Conservation (phyloP, 441 rosid genomes). For the Mallotus repandus region DNA sequence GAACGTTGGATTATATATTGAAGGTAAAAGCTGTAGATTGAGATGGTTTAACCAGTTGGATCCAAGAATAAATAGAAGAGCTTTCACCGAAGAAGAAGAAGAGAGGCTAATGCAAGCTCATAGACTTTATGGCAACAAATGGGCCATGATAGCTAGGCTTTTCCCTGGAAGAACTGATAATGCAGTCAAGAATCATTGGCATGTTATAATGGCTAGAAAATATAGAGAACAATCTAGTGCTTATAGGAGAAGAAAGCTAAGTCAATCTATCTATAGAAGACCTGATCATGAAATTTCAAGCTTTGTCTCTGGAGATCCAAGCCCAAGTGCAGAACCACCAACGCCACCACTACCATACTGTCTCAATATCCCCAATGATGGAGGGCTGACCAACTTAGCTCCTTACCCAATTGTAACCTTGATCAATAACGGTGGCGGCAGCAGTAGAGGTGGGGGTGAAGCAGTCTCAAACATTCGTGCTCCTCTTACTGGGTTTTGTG, state of each 20-base stretch:
- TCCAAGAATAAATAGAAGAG: slow-evolving; percentile 76
- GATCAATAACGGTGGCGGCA: slow-evolving; percentile 16
- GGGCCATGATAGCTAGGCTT: slow-evolving; percentile 91
- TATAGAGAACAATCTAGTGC: slow-evolving; percentile 72
- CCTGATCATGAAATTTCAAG: slow-evolving; percentile 33
- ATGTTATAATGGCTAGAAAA: slow-evolving; percentile 83
- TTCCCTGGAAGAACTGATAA: slow-evolving; percentile 91
- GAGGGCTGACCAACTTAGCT: slow-evolving; percentile 26
- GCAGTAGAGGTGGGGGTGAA: slow-evolving; percentile 25
- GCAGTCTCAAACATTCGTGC: slow-evolving; percentile 25
- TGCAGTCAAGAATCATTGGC: slow-evolving; percentile 92
- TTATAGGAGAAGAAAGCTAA: slow-evolving; percentile 61
- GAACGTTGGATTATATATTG: not conserved
- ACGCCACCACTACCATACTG: slow-evolving; percentile 25
- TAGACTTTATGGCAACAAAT: slow-evolving; percentile 79
- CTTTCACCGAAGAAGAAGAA: slow-evolving; percentile 81
- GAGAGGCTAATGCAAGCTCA: slow-evolving; percentile 84
- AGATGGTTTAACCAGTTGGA: slow-evolving; percentile 93
- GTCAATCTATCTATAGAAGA: slow-evolving; percentile 36
- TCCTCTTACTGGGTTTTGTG: slow-evolving; percentile 30
- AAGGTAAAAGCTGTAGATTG: slow-evolving; percentile 83
- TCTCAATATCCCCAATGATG: slow-evolving; percentile 19
- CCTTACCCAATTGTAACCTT: slow-evolving; percentile 40
- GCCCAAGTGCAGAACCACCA: slow-evolving; percentile 11
- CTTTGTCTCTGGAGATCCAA: slow-evolving; percentile 29